Conservation (phyloP, 495 filamentous ascomycete species). For the Penicillium paradoxum region DNA sequence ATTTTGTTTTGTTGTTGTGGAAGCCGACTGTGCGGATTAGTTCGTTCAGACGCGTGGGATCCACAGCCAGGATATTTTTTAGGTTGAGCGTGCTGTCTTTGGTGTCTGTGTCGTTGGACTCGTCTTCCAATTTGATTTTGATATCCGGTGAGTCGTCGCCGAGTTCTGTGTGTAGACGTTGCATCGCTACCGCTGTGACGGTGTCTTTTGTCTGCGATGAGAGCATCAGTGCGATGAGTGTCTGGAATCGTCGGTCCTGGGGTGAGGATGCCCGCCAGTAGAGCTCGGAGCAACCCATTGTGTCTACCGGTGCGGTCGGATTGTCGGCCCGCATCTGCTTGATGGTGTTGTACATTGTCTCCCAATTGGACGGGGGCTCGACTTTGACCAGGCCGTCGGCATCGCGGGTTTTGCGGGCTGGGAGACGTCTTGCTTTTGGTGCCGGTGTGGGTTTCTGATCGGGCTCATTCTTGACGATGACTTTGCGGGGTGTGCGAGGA, state of each 20-base stretch:
- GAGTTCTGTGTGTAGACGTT: slow-evolving; percentile 68
- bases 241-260: slow-evolving; percentile 78
- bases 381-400: slow-evolving; percentile 50
- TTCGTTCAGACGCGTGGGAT: slow-evolving; percentile 64
- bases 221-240: slow-evolving; percentile 90
- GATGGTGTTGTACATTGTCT: slow-evolving; percentile 71
- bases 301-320: slow-evolving; percentile 86
- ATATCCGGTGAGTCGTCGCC: slow-evolving; percentile 20
- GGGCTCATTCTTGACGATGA: slow-evolving; percentile 22
- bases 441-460: slow-evolving; percentile 24
- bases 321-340: slow-evolving; percentile 70
- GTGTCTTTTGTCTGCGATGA: slow-evolving; percentile 95
- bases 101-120: slow-evolving; percentile 13
- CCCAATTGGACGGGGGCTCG: slow-evolving; percentile 76
- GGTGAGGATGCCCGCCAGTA: slow-evolving; percentile 38
- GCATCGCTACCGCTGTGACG: slow-evolving; percentile 81
- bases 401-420: slow-evolving; percentile 59
- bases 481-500: slow-evolving; percentile 12
- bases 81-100: slow-evolving; percentile 59
- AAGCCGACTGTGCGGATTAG: slow-evolving; percentile 85
- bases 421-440: slow-evolving; percentile 49
- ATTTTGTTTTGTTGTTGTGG: slow-evolving; percentile 92
- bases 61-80: slow-evolving; percentile 70
- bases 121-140: slow-evolving; percentile 16
- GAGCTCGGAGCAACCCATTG: slow-evolving; percentile 91